phyloP scores from a whole-genome alignment of 257 asterid genomes.

The Fraxinus excelsior region DNA sequence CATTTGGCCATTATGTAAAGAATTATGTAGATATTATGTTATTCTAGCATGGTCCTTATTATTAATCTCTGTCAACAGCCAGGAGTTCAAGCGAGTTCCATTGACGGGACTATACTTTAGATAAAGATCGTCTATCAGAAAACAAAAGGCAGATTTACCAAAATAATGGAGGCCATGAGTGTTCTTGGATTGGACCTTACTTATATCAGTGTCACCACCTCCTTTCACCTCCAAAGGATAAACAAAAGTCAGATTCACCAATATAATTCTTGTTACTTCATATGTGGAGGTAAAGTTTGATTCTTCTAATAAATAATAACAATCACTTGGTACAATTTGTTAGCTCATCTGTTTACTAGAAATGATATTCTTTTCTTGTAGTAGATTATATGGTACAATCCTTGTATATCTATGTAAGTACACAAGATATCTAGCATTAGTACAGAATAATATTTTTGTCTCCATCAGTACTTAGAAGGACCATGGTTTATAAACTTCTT shows the following conservation, averaged over 20 bases:
- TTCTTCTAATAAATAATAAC: neutral
- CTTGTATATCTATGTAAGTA: no score
- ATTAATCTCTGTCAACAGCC: no score
- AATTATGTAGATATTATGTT: no score
- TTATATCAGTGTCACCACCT: conserved; percentile 62
- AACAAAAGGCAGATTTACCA: conserved; percentile 54
- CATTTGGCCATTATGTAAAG: no score
- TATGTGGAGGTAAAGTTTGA: conserved; percentile 50
- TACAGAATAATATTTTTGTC: no score
- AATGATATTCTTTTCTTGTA: neutral
- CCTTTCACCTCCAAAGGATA: conserved; percentile 52
- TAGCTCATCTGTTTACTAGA: neutral
- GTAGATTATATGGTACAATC: no score
- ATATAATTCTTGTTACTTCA: conserved; percentile 64
- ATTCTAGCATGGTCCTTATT: no score
- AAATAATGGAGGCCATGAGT: conserved; percentile 67
- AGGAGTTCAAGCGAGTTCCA: neutral
- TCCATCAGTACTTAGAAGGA: no score
- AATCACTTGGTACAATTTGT: neutral
- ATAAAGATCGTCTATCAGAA: conserved; percentile 58
- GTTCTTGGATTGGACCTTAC: conserved; percentile 56
- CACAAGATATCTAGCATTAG: no score
- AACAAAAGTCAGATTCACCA: no score
- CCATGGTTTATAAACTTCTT: no score
- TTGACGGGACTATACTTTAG: conserved; percentile 68